Evolutionary conservation across 371 early-diverging fungal species (phyloP).

Genomic region (Syncephalis plumigaleata): DNA sequence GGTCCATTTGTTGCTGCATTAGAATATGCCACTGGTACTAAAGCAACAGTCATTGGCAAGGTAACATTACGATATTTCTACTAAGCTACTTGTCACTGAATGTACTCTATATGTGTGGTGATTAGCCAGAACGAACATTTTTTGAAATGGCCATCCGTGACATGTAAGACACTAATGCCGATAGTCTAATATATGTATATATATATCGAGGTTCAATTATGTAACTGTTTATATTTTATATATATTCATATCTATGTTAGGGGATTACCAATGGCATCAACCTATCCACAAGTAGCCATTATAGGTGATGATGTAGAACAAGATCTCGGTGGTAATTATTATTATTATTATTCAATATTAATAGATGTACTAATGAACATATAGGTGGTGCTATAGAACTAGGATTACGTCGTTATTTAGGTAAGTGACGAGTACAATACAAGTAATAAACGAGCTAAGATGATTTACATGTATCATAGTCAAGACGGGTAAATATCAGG

Average conservation of each 20-base stretch:
- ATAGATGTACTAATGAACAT: not conserved
- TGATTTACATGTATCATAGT: constrained; percentile 23
- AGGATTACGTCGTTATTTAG: constrained; percentile 48
- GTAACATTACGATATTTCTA: constrained; percentile 4
- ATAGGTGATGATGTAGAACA: constrained; percentile 72
- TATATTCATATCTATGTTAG: not conserved
- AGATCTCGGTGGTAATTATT: constrained; percentile 42
- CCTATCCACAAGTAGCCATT: constrained; percentile 31
- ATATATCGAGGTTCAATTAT: too few species aligned
- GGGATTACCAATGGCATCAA: not conserved
- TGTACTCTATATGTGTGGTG: not conserved
- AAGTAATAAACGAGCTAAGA: not conserved
- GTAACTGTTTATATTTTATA: constrained; percentile 1
- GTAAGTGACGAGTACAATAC: constrained; percentile 8
- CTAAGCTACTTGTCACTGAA: not conserved
- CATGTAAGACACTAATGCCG: constrained; percentile 15
- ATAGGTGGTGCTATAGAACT: constrained; percentile 39
- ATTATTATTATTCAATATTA: not conserved
- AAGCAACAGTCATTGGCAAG: constrained; percentile 66
- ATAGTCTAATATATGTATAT: too few species aligned
- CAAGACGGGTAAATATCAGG: constrained; percentile 66
- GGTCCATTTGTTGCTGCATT: constrained; percentile 73
- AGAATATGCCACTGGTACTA: constrained; percentile 49
- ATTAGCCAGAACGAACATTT: constrained; percentile 41
- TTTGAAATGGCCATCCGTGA: constrained; percentile 55